A percentile compares a stretch with the other conserved stretches of the same genome.
These are phyloP conservation scores for Exidia glandulosa DNA, from an alignment of 768 basidiomycete species.

Conservation along the genomic window DNA sequence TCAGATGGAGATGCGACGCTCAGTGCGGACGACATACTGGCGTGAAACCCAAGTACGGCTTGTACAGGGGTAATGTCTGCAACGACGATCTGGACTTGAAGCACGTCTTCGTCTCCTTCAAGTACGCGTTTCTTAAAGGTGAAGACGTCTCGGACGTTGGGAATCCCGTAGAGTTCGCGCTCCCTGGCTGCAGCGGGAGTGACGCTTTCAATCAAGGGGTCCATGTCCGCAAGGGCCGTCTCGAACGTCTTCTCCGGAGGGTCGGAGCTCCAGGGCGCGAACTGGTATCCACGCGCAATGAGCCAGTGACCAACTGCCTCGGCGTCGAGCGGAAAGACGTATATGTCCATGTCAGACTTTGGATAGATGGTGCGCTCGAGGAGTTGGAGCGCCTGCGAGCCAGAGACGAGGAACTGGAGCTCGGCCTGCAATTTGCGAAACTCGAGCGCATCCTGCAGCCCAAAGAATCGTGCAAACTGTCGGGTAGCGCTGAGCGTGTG, in stretches of 20 bases:
- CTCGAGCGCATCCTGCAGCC: constrained; percentile 13
- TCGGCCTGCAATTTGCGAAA: constrained; percentile 34
- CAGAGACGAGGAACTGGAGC: constrained; percentile 39
- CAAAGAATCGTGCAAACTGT: constrained; percentile 27
- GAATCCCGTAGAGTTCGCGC: constrained; percentile 11
- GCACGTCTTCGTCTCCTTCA: background rate
- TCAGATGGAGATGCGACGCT: background rate
- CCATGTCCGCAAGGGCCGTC: too few relatives aligned
- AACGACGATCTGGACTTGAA: constrained; percentile 33
- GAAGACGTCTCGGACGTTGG: constrained; percentile 20
- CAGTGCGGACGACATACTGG: background rate
- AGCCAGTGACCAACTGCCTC: background rate
- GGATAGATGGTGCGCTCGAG: constrained; percentile 33
- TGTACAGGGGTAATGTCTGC: constrained; percentile 22
- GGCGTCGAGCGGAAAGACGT: constrained; percentile 13
- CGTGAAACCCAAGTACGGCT: constrained; percentile 30
- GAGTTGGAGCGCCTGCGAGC: constrained; percentile 43
- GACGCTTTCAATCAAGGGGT: too few relatives aligned
- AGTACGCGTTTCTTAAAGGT: constrained; percentile 18
- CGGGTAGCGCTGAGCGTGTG: constrained; percentile 26
- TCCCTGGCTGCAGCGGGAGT: too few relatives aligned
- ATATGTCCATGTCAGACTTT: constrained; percentile 42
- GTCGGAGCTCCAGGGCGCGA: background rate
- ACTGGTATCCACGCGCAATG: background rate
- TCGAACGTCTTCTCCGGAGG: too few relatives aligned